Conservation (phyloP, 306 rosid genomes). For the Hylodesmum podocarpum region DNA sequence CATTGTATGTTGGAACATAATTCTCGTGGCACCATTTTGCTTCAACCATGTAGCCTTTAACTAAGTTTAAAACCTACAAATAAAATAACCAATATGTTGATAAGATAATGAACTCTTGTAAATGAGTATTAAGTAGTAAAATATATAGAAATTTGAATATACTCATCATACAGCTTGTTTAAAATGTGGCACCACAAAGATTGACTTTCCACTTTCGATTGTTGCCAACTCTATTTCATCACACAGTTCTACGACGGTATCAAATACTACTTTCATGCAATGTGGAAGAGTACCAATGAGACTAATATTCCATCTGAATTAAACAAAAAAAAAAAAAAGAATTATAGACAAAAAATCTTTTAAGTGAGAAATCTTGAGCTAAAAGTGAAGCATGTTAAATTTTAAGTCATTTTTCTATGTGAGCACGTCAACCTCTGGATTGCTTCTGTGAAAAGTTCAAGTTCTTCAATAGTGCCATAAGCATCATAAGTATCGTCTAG, state of each 20-base stretch:
- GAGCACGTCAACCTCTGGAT: constrained; percentile 23
- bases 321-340: too few relatives aligned
- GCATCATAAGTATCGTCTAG: constrained; percentile 36
- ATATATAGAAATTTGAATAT: neutral
- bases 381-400: neutral
- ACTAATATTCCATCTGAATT: constrained; percentile 38
- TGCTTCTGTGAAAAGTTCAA: constrained; percentile 41
- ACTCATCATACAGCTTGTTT: neutral
- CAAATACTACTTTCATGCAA: constrained; percentile 17
- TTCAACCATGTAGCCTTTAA: constrained; percentile 31
- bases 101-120: too few relatives aligned
- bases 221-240: neutral
- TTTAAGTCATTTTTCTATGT: neutral
- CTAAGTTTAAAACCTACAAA: constrained; percentile 1
- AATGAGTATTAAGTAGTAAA: neutral
- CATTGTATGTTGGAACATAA: constrained; percentile 39
- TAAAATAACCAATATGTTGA: neutral
- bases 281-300: neutral
- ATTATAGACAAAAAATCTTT: neutral
- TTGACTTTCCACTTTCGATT: neutral
- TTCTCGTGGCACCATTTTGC: constrained; percentile 36
- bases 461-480: constrained; percentile 45
- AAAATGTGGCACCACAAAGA: neutral
- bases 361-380: neutral
- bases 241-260: neutral